Conservation (phyloP, 805 yeast species). For the Metschnikowia gruessii region DNA sequence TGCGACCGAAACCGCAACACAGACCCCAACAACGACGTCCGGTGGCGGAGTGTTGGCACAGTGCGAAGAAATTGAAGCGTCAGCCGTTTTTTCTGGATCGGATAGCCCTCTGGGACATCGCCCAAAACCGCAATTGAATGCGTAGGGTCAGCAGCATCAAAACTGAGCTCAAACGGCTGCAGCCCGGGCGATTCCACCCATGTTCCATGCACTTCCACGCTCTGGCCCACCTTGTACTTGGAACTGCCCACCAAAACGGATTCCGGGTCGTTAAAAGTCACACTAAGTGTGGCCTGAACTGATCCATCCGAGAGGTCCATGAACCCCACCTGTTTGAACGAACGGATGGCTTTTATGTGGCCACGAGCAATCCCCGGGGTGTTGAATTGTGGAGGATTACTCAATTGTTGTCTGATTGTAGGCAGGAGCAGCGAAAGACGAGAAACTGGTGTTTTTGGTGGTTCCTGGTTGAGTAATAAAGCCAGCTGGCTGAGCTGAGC, state of each 20-base stretch:
- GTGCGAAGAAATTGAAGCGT: constrained; percentile 63
- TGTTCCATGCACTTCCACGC: constrained; percentile 32
- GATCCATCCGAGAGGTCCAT: constrained; percentile 82
- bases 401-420: constrained; percentile 13
- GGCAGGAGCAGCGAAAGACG: constrained; percentile 10
- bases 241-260: constrained; percentile 20
- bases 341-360: constrained; percentile 61
- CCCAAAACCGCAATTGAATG: constrained; percentile 53
- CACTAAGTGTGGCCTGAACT: constrained; percentile 48
- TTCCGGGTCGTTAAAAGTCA: constrained; percentile 37
- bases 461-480: too few relatives aligned
- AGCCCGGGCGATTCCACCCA: constrained; percentile 34
- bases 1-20: constrained; percentile 70
- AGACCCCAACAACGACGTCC: constrained; percentile 62
- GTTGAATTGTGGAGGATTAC: constrained; percentile 18
- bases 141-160: constrained; percentile 25
- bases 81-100: constrained; percentile 79
- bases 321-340: constrained; percentile 74
- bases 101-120: constrained; percentile 59
- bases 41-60: constrained; percentile 75
- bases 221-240: constrained; percentile 49
- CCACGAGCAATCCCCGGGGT: constrained; percentile 55
- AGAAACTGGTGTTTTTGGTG: not conserved
- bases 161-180: constrained; percentile 33
- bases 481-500: too few relatives aligned